Evolutionary conservation across 2,329 filamentous ascomycete genomes (phyloP).

Genomic region (Fusarium udum): DNA sequence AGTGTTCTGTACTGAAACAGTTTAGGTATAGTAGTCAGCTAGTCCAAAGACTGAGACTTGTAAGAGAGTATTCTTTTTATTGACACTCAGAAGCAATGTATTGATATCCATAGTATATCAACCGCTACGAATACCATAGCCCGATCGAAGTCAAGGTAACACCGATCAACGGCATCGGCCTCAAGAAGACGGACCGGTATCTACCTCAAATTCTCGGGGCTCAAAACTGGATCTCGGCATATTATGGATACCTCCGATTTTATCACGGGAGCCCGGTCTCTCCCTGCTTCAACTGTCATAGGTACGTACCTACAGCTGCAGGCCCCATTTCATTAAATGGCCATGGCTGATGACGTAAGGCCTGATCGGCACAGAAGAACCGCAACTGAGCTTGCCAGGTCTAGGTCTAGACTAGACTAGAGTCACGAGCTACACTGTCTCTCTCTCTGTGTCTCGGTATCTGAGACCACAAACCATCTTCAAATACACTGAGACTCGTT

Average conservation of each 20-base stretch:
- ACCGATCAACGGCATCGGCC: slow-evolving; percentile 6
- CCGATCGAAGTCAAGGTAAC: neutral
- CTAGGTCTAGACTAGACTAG: slow-evolving; percentile 1
- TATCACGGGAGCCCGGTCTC: neutral
- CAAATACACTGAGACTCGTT: slow-evolving; percentile 20
- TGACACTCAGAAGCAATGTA: neutral
- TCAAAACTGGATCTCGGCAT: neutral
- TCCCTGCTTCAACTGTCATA: neutral
- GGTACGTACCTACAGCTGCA: neutral
- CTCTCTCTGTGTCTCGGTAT: slow-evolving; percentile 21
- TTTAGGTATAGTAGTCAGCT: neutral
- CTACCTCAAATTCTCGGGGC: neutral
- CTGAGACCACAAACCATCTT: slow-evolving; percentile 12
- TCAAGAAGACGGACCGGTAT: neutral
- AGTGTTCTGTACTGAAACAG: neutral
- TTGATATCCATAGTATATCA: no score
- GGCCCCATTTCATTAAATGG: neutral
- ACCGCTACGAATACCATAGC: no score
- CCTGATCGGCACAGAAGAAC: slow-evolving; percentile 9
- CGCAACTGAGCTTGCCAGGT: slow-evolving; percentile 4
- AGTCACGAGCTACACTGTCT: slow-evolving; percentile 35
- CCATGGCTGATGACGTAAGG: slow-evolving; percentile 42
- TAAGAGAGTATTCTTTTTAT: neutral
- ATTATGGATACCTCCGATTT: neutral
- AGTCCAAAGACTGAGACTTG: neutral